These are phyloP conservation scores for Fusarium nanum DNA, from an alignment of 2,329 filamentous ascomycete genomes.

Conservation along the genomic window DNA sequence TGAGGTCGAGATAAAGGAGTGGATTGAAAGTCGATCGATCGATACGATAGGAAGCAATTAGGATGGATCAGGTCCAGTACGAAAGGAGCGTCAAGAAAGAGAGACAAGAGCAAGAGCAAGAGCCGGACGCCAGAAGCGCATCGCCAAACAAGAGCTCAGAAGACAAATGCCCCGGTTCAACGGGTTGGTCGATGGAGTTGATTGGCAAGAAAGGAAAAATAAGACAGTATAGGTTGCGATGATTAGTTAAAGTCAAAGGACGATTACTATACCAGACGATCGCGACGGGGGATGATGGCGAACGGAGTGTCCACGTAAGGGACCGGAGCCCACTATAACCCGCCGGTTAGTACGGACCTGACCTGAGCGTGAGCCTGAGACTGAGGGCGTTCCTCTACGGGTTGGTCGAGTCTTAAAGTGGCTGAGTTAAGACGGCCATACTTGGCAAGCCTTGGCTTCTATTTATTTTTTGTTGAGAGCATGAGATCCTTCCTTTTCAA, in stretches of 20 bases:
- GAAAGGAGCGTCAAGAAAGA: conserved; percentile 47
- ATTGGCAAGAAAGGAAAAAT: conserved; percentile 15
- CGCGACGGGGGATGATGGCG: conserved; percentile 39
- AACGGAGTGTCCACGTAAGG: conserved; percentile 47
- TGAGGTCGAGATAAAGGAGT: conserved; percentile 29
- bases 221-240: conserved; percentile 16
- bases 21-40: conserved; percentile 27
- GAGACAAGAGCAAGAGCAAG: conserved; percentile 36
- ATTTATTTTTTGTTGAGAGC: neutral
- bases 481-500: neutral
- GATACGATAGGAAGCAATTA: conserved; percentile 25
- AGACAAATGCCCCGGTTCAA: conserved; percentile 14
- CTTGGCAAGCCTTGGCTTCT: conserved; percentile 30
- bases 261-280: conserved; percentile 28
- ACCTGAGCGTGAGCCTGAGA: conserved; percentile 4
- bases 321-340: conserved; percentile 36
- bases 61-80: conserved; percentile 25
- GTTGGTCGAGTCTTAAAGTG: conserved; percentile 27
- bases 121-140: conserved; percentile 37
- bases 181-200: conserved; percentile 11
- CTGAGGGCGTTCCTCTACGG: conserved; percentile 1
- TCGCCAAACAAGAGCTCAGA: conserved; percentile 34
- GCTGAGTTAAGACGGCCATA: conserved; percentile 34
- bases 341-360: conserved; percentile 36
- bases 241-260: conserved; percentile 14